phyloP scores from a whole-genome alignment of 176 grass and related monocot species.

The Oryza glaberrima region DNA sequence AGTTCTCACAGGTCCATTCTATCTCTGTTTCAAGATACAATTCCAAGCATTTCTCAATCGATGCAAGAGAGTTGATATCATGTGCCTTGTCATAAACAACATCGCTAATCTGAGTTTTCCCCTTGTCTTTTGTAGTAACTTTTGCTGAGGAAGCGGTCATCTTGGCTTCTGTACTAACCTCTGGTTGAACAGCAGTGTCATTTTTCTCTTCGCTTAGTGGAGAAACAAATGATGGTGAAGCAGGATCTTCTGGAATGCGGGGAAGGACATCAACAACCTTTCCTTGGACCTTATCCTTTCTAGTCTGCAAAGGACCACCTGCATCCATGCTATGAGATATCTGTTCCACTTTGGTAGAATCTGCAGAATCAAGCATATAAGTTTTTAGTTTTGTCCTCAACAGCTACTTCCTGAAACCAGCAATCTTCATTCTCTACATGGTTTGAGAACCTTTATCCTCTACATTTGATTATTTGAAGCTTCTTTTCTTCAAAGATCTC shows the following conservation, averaged over 20 bases:
- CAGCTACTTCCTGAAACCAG: conserved; percentile 54
- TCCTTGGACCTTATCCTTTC: conserved; percentile 14
- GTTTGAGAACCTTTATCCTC: conserved; percentile 30
- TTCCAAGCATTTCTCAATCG: conserved; percentile 36
- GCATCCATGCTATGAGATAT: conserved; percentile 36
- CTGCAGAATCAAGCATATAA: conserved; percentile 49
- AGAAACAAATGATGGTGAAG: background rate
- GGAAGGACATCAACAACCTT: conserved; percentile 39
- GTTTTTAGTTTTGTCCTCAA: conserved; percentile 32
- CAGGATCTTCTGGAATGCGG: background rate
- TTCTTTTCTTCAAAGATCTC: conserved; percentile 19
- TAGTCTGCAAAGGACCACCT: conserved; percentile 26
- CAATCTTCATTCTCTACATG: conserved; percentile 33
- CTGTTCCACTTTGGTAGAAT: conserved; percentile 39
- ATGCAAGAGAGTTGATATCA: conserved; percentile 8
- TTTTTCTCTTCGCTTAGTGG: background rate
- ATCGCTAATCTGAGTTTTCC: conserved; percentile 2
- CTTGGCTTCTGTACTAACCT: conserved; percentile 7
- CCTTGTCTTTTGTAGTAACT: conserved; percentile 23
- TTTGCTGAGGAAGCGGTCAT: background rate
- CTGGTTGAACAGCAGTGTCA: background rate
- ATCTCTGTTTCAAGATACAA: background rate
- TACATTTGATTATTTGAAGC: conserved; percentile 12
- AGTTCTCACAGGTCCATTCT: conserved; percentile 37
- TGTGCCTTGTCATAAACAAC: conserved; percentile 6